Conservation (phyloP, 1,139 yeast species). For the Pichia sp. region DNA sequence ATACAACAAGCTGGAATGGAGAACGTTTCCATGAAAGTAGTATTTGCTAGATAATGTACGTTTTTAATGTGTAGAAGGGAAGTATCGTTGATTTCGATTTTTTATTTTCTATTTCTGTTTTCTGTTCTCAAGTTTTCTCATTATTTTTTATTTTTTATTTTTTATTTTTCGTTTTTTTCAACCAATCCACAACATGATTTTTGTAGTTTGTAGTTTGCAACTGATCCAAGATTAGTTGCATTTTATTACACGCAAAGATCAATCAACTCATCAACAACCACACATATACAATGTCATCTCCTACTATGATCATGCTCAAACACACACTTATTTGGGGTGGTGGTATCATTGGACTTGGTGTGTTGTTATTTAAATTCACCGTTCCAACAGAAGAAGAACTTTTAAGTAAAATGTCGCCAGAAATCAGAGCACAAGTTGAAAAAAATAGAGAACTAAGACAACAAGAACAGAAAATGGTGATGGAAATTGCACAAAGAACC, state of each 20-base stretch:
- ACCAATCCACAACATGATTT: not conserved
- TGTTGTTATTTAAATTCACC: conserved; percentile 57
- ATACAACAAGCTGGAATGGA: no score
- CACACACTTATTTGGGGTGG: conserved; percentile 40
- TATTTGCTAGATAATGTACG: no score
- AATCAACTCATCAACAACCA: not conserved
- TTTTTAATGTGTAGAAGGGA: no score
- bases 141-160: no score
- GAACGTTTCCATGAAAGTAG: no score
- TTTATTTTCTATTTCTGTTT: no score
- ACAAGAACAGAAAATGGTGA: conserved; percentile 59
- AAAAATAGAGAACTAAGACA: conserved; percentile 55
- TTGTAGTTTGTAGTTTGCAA: not conserved
- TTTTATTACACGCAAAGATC: no score
- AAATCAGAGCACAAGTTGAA: conserved; percentile 70
- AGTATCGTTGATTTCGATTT: no score
- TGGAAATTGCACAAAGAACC: conserved; percentile 58
- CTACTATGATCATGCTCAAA: conserved; percentile 18
- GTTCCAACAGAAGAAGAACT: conserved; percentile 82
- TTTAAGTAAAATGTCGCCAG: conserved; percentile 72
- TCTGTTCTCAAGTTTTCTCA: not conserved
- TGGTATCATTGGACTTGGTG: conserved; percentile 61
- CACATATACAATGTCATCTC: conserved; percentile 8
- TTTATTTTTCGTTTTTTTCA: not conserved
- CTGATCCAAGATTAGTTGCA: not conserved